These are phyloP conservation scores for Lichtheimia hyalospora DNA, from an alignment of 371 early-diverging fungal genomes.

Conservation along the genomic window DNA sequence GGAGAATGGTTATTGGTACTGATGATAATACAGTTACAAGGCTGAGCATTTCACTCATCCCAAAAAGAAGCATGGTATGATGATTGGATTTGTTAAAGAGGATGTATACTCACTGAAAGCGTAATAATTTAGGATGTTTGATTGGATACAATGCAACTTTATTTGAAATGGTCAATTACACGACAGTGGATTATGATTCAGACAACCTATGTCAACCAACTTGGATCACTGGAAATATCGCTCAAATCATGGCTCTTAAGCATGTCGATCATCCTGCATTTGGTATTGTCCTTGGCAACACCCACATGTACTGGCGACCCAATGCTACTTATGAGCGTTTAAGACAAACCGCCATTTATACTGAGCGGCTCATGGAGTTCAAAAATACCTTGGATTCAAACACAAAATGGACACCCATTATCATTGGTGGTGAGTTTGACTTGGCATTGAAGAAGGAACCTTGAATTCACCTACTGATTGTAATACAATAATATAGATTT, in stretches of 20 bases:
- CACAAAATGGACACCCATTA: constrained; percentile 24
- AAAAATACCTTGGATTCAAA: constrained; percentile 7
- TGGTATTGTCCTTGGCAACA: constrained; percentile 36
- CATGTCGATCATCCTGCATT: constrained; percentile 10
- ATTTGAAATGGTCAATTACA: constrained; percentile 34
- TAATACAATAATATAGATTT: constrained; percentile 32
- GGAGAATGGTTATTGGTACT: neutral
- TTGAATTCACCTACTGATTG: neutral
- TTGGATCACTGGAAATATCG: constrained; percentile 53
- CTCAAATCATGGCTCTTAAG: constrained; percentile 41
- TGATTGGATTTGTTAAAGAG: neutral
- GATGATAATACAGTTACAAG: constrained; percentile 14
- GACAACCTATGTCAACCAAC: constrained; percentile 40
- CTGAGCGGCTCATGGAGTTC: constrained; percentile 20
- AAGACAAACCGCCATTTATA: constrained; percentile 46
- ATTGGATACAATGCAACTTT: constrained; percentile 33
- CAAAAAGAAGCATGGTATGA: constrained; percentile 41
- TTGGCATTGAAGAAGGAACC: neutral
- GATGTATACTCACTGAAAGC: neutral
- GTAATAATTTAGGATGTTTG: constrained; percentile 18
- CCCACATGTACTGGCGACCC: constrained; percentile 62
- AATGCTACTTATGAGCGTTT: constrained; percentile 56
- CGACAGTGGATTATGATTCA: constrained; percentile 50
- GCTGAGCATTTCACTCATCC: constrained; percentile 29
- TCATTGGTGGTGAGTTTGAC: constrained; percentile 25